phyloP scores from a whole-genome alignment of 176 grass and related monocot genomes.

The Avena atlantica region DNA sequence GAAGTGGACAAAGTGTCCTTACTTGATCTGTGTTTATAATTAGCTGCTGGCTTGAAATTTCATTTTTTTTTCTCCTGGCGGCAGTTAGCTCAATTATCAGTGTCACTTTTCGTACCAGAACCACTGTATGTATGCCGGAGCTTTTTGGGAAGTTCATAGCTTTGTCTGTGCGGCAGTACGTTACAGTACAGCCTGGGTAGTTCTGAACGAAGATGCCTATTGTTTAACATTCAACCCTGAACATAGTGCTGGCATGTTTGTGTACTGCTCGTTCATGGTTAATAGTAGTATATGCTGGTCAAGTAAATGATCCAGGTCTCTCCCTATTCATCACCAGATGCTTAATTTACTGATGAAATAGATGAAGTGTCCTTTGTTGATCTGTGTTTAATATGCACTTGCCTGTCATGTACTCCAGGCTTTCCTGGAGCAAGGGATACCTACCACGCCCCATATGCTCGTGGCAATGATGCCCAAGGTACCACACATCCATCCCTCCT shows the following conservation, averaged over 20 bases:
- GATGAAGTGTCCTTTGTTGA: neutral
- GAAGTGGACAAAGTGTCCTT: too few relatives aligned
- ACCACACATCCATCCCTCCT: neutral
- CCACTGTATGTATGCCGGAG: conserved; percentile 10
- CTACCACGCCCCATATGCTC: conserved; percentile 74
- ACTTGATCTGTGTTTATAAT: too few relatives aligned
- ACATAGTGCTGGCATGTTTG: conserved; percentile 38
- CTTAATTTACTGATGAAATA: neutral
- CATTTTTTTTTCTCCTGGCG: neutral
- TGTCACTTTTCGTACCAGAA: neutral
- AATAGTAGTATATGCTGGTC: conserved; percentile 16
- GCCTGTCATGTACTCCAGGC: conserved; percentile 58
- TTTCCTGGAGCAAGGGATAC: conserved; percentile 95
- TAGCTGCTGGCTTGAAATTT: conserved; percentile 11
- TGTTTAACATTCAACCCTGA: conserved; percentile 41
- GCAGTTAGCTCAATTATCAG: neutral
- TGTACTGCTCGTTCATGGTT: neutral
- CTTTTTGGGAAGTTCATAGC: conserved; percentile 18
- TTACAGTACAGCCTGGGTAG: conserved; percentile 23
- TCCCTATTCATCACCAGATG: conserved; percentile 36
- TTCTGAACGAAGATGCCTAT: conserved; percentile 20
- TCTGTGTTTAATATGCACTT: neutral
- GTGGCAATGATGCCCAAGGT: conserved; percentile 95
- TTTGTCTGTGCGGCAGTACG: neutral
- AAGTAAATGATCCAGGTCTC: conserved; percentile 46